These are phyloP conservation scores for Chaetoceros tenuissimus DNA, from an alignment of 108 stramenopile species.

Conservation along the genomic window DNA sequence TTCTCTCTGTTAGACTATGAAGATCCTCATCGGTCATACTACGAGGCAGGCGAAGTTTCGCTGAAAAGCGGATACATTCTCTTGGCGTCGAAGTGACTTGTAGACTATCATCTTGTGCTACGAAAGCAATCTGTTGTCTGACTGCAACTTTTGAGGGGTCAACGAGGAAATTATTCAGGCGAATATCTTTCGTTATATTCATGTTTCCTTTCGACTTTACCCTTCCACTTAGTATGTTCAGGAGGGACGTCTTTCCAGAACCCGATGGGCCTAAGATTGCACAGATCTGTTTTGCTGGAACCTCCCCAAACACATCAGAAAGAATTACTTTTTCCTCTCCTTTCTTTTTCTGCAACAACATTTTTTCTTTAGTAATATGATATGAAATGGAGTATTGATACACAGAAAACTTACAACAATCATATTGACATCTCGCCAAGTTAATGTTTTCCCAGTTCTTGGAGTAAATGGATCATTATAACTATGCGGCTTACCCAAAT, in stretches of 20 bases:
- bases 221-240: slow-evolving; percentile 76
- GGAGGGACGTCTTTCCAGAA: slow-evolving; percentile 70
- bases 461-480: slow-evolving; percentile 48
- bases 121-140: slow-evolving; percentile 76
- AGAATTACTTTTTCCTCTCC: slow-evolving; percentile 29
- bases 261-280: slow-evolving; percentile 65
- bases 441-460: slow-evolving; percentile 49
- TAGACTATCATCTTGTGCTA: slow-evolving; percentile 77
- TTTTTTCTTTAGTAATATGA: background rate
- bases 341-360: slow-evolving; percentile 1
- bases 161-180: slow-evolving; percentile 51
- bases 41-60: slow-evolving; percentile 61
- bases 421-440: slow-evolving; percentile 67
- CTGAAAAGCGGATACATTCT: slow-evolving; percentile 81
- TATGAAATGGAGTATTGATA: slow-evolving; percentile 1
- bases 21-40: slow-evolving; percentile 45
- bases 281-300: slow-evolving; percentile 46
- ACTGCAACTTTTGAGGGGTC: slow-evolving; percentile 56
- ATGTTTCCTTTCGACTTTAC: slow-evolving; percentile 25
- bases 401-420: slow-evolving; percentile 25
- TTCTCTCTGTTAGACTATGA: slow-evolving; percentile 47
- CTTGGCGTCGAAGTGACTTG: slow-evolving; percentile 73
- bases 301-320: slow-evolving; percentile 57
- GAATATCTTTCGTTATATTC: slow-evolving; percentile 41
- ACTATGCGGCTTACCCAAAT: background rate